phyloP scores from a whole-genome alignment of 2,329 filamentous ascomycete genomes.

The Alternaria burnsii region DNA sequence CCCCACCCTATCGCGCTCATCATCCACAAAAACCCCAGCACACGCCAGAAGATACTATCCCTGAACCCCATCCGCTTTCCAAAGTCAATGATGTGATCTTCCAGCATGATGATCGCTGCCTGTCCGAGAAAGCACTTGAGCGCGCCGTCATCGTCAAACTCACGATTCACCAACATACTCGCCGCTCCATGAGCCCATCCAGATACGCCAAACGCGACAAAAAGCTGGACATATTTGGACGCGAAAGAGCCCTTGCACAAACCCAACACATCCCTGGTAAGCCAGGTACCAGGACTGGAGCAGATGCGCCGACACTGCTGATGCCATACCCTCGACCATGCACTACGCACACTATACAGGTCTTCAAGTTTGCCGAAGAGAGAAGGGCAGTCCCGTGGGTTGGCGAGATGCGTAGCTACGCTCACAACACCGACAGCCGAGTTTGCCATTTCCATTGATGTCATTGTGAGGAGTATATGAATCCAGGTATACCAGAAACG shows the following conservation, averaged over 20 bases:
- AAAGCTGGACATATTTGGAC: constrained; percentile 44
- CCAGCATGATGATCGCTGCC: constrained; percentile 37
- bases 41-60: constrained; percentile 26
- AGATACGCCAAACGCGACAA: constrained; percentile 33
- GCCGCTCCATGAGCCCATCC: constrained; percentile 26
- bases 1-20: constrained; percentile 29
- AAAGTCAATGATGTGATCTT: constrained; percentile 40
- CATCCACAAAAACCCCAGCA: constrained; percentile 34
- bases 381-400: constrained; percentile 38
- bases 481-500: constrained; percentile 29
- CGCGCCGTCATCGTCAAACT: constrained; percentile 25
- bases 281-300: constrained; percentile 22
- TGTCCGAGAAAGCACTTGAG: constrained; percentile 34
- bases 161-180: constrained; percentile 26
- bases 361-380: constrained; percentile 31
- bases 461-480: constrained; percentile 30
- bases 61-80: constrained; percentile 29
- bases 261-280: constrained; percentile 30
- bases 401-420: constrained; percentile 26
- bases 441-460: constrained; percentile 26
- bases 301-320: constrained; percentile 34
- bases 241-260: constrained; percentile 37
- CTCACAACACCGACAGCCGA: constrained; percentile 19
- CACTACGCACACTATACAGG: constrained; percentile 29
- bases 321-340: constrained; percentile 41